These are phyloP conservation scores for Globisporangium radiosum DNA, from an alignment of 352 stramenopile genomes.

Conservation along the genomic window DNA sequence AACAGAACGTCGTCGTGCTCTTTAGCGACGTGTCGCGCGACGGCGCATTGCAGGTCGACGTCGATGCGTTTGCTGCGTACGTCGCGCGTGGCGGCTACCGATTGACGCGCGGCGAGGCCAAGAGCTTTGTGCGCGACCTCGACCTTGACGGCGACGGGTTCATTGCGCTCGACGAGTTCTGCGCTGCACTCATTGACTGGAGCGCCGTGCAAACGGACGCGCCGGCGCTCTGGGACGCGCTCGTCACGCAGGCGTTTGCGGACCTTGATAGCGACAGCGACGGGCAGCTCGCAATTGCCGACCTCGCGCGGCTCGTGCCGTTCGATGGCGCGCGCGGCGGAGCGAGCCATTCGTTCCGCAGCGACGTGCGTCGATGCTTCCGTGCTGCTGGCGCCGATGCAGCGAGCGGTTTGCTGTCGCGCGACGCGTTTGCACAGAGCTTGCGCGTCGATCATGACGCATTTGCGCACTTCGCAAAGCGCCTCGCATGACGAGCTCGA, in stretches of 20 bases:
- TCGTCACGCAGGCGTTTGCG: conserved; percentile 38
- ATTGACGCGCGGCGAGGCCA: conserved; percentile 51
- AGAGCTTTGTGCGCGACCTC: conserved; percentile 48
- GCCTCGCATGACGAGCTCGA: conserved; percentile 9
- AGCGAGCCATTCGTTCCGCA: conserved; percentile 46
- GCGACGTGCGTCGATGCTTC: conserved; percentile 56
- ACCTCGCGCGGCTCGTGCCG: conserved; percentile 39
- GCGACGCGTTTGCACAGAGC: conserved; percentile 40
- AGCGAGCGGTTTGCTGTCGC: conserved; percentile 29
- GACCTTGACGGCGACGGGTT: conserved; percentile 59
- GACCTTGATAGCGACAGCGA: conserved; percentile 46
- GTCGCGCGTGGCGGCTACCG: conserved; percentile 49
- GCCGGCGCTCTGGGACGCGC: conserved; percentile 21
- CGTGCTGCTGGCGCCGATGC: conserved; percentile 31
- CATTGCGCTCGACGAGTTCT: conserved; percentile 59
- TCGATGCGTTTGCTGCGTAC: conserved; percentile 48
- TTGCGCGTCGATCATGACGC: conserved; percentile 36
- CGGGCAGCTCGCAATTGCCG: conserved; percentile 30
- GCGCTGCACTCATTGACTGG: conserved; percentile 65
- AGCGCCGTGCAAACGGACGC: conserved; percentile 36
- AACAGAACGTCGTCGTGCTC: conserved; percentile 55
- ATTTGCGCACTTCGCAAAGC: conserved; percentile 46
- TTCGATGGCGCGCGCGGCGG: conserved; percentile 17
- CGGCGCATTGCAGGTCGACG: conserved; percentile 35
- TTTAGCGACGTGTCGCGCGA: conserved; percentile 59